Evolutionary conservation across 192 early-diverging fungal species (phyloP).

Genomic region (Mortierella antarctica): DNA sequence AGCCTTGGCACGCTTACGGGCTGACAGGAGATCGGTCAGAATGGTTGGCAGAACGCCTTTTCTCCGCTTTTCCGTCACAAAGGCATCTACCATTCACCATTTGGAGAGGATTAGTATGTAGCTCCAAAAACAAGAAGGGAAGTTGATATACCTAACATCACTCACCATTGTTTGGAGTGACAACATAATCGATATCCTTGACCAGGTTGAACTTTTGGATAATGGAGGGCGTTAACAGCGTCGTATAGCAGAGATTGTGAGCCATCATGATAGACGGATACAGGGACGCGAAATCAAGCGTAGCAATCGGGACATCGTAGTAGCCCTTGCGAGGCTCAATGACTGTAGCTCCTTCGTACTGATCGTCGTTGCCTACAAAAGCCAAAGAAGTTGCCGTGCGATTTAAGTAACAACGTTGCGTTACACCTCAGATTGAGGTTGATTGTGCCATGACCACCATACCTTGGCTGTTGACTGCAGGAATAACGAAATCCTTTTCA

Average conservation of each 20-base stretch:
- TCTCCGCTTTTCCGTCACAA: constrained; percentile 78
- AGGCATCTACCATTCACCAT: constrained; percentile 69
- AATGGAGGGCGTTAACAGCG: constrained; percentile 69
- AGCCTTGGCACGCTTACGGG: constrained; percentile 91
- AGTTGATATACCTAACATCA: too few relatives aligned
- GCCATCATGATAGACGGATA: constrained; percentile 99
- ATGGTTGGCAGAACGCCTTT: constrained; percentile 92
- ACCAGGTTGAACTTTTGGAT: constrained; percentile 75
- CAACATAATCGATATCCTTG: constrained; percentile 84
- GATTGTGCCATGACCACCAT: not conserved
- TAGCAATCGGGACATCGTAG: constrained; percentile 96
- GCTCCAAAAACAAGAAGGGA: not conserved
- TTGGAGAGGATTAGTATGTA: not conserved
- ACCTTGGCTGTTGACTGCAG: constrained; percentile 85
- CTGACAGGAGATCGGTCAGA: constrained; percentile 87
- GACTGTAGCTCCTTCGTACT: constrained; percentile 96
- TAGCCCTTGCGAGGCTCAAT: constrained; percentile 95
- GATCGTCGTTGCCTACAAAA: constrained; percentile 76
- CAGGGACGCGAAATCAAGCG: constrained; percentile 97
- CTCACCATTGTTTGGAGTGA: constrained; percentile 89
- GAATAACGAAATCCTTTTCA: constrained; percentile 88
- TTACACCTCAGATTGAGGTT: not conserved
- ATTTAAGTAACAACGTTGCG: not conserved
- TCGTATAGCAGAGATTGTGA: constrained; percentile 98
- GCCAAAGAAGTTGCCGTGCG: not conserved